Evolutionary conservation across 441 rosid genomes (phyloP).

Genomic region (Biscutella laevigata): DNA sequence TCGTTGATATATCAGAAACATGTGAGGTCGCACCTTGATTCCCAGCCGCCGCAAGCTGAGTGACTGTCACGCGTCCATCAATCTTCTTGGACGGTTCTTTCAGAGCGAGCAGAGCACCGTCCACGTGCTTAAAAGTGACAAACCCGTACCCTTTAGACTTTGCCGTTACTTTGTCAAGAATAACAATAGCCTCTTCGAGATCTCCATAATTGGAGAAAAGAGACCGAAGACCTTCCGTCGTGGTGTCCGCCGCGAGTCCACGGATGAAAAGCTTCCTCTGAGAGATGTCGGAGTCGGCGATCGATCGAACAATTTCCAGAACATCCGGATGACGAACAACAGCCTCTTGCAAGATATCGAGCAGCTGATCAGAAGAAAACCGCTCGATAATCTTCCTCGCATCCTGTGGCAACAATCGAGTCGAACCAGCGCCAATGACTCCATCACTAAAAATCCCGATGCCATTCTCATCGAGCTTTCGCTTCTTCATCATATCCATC

Average conservation of each 20-base stretch:
- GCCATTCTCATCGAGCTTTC: conserved; percentile 68
- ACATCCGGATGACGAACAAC: conserved; percentile 48
- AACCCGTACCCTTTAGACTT: conserved; percentile 90
- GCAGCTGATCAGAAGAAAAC: conserved; percentile 59
- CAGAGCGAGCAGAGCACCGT: conserved; percentile 67
- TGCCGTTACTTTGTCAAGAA: conserved; percentile 72
- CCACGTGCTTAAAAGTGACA: conserved; percentile 68
- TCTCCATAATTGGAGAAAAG: conserved; percentile 68
- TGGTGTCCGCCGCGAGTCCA: conserved; percentile 84
- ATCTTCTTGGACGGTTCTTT: conserved; percentile 90
- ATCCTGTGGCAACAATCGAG: conserved; percentile 44
- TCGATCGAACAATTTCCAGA: conserved; percentile 45
- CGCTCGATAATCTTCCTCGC: conserved; percentile 64
- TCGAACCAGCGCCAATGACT: background rate
- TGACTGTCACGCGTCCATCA: conserved; percentile 77
- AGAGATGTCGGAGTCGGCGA: conserved; percentile 62
- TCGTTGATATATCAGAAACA: conserved; percentile 39
- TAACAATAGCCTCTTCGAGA: conserved; percentile 76
- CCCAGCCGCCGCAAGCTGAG: conserved; percentile 83
- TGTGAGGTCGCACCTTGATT: conserved; percentile 35
- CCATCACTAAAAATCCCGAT: conserved; percentile 23
- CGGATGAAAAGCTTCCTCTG: conserved; percentile 84
- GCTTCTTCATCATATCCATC: conserved; percentile 69
- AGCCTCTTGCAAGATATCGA: conserved; percentile 66
- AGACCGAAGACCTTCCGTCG: conserved; percentile 56